Conservation (phyloP, 2,329 filamentous ascomycete species). For the Uncinocarpus reesii region DNA sequence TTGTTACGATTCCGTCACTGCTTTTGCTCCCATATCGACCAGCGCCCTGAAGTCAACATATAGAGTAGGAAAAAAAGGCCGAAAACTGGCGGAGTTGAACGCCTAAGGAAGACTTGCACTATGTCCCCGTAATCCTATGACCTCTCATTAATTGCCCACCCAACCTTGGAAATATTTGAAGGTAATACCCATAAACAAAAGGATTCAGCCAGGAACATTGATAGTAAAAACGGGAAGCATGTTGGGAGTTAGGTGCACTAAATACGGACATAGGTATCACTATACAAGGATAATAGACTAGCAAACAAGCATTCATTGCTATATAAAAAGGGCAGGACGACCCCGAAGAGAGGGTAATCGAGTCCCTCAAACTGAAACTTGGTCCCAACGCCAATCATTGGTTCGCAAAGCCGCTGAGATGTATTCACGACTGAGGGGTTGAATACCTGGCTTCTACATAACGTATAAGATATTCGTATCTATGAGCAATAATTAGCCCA, state of each 20-base stretch:
- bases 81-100: background rate
- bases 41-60: background rate
- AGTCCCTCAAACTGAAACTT: background rate
- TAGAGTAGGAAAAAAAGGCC: background rate
- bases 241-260: background rate
- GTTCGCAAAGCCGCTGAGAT: background rate
- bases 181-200: too few species aligned
- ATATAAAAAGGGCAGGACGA: background rate
- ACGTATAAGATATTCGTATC: constrained; percentile 58
- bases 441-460: constrained; percentile 41
- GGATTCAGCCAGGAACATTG: too few species aligned
- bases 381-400: background rate
- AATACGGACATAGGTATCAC: background rate
- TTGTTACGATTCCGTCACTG: background rate
- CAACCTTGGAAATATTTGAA: too few species aligned
- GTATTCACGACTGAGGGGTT: background rate
- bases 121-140: background rate
- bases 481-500: constrained; percentile 25
- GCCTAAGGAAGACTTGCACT: too few species aligned
- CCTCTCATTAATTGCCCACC: background rate
- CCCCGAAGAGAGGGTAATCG: background rate
- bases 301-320: background rate
- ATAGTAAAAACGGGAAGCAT: too few species aligned
- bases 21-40: background rate
- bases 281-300: background rate